Base-by-base conservation (phyloP, 1,284 basidiomycete genomes). In the Veloporphyrellus conicus region DNA sequence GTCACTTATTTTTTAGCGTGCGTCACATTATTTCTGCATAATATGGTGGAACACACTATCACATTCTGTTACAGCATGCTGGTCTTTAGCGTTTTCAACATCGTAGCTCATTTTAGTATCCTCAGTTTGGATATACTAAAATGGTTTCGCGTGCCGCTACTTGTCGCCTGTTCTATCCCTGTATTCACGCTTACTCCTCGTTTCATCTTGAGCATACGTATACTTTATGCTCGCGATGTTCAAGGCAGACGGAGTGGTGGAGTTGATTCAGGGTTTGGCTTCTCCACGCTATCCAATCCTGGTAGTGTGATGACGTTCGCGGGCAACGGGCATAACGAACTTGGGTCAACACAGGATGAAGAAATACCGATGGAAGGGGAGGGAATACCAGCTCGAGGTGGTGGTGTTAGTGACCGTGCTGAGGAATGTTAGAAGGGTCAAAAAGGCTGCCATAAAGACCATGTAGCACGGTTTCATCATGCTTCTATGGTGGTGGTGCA, bases 121-220 rank as follows among this genome's bases (percentile, higher is more conserved):
- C 29, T 7, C 28, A 6, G 16, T 7, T 2, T 12, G 7, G 28
- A 6, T n/a, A n/a, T 18, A 11, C 28, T 11, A 14, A 27, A 22
- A 32, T 46, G 44, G 44, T 46, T 33, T 40, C 9, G 37, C 14
- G 15, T 27, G 19, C 6, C 12, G 10, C 12, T 46, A 5, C 27
- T 32, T 18, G 40, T 37, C 12, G 29, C 12, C 14, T 28, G 41
- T 15, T 42, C 34, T 14, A 41, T 38, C 22, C 46, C 46, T 11
- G 12, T 47, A 25, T 43, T 47, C n/a, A 27, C 35, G 27, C 34
- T 47, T n/a, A 33, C 27, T 3, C 41, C 46, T 14, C 41, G 46
- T 3, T 47, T 43, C 28, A 42, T 47, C 35, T 10, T 47, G 34
- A 38, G n/a, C 46, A 9, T 47, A 22, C 44, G 44, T 10, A 10